A percentile compares a stretch with the other conserved stretches of the same genome.
These are phyloP conservation scores for Pseudotulostoma volvatum DNA, from an alignment of 495 filamentous ascomycete species.

Conservation along the genomic window DNA sequence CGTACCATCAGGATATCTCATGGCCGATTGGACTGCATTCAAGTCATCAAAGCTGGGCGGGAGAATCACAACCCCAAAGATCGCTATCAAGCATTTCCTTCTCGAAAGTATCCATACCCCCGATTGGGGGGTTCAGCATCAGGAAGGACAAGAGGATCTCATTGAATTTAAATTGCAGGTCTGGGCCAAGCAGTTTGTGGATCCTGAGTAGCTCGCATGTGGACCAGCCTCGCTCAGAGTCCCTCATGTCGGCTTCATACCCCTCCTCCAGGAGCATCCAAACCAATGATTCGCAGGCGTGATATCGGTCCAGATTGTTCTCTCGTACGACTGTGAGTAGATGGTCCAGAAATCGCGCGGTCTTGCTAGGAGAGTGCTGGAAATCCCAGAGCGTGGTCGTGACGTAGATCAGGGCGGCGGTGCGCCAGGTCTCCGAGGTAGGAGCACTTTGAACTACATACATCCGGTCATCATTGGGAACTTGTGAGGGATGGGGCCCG, in stretches of 20 bases:
- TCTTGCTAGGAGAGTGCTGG: constrained; percentile 18
- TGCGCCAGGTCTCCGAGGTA: constrained; percentile 26
- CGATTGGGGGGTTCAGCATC: constrained; percentile 17
- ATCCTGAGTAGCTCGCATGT: constrained; percentile 22
- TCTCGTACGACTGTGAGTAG: constrained; percentile 13
- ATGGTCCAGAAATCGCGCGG: constrained; percentile 20
- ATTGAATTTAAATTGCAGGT: constrained; percentile 28
- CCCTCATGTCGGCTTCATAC: constrained; percentile 21
- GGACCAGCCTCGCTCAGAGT: constrained; percentile 25
- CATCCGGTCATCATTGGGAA: constrained; percentile 22
- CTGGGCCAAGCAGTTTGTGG: constrained; percentile 23
- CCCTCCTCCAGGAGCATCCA: constrained; percentile 27
- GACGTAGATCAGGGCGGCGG: constrained; percentile 27
- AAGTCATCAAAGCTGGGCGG: too few relatives aligned
- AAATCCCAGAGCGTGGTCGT: constrained; percentile 25
- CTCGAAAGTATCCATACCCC: constrained; percentile 22
- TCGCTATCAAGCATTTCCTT: constrained; percentile 10
- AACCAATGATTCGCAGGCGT: constrained; percentile 28
- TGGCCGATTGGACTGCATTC: too few relatives aligned
- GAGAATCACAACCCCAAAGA: too few relatives aligned
- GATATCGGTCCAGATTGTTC: constrained; percentile 22
- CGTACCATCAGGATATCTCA: too few relatives aligned
- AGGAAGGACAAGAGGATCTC: constrained; percentile 28
- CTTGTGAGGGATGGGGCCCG: constrained; percentile 27
- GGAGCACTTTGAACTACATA: constrained; percentile 22